phyloP scores from a whole-genome alignment of 78 protist genomes.

The Bodo saltans region DNA sequence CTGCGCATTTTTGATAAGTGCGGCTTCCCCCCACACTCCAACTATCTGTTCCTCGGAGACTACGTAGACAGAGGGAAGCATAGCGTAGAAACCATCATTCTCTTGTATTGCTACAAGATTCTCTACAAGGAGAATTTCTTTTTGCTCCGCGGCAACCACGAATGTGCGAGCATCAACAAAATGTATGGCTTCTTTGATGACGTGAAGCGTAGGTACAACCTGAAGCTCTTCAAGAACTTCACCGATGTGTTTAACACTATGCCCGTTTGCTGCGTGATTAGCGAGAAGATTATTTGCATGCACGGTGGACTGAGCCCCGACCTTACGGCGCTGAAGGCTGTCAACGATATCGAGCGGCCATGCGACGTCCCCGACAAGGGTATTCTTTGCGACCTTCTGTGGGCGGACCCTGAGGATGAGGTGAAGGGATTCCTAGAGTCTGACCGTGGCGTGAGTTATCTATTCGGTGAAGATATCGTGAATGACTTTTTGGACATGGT shows the following conservation, averaged over 20 bases:
- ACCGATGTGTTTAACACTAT: constrained; percentile 96
- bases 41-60: constrained; percentile 98
- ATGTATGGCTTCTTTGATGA: constrained; percentile 99
- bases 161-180: constrained; percentile 96
- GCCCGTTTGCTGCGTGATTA: constrained; percentile 96
- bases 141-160: constrained; percentile 99
- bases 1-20: constrained; percentile 96
- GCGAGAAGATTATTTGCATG: constrained; percentile 97
- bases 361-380: constrained; percentile 98
- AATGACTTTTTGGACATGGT: constrained; percentile 75
- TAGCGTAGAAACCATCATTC: constrained; percentile 93
- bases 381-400: constrained; percentile 95
- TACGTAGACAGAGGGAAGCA: constrained; percentile 99
- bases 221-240: constrained; percentile 95
- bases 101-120: constrained; percentile 98
- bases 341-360: constrained; percentile 88
- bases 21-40: constrained; percentile 99
- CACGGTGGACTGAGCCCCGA: constrained; percentile 99
- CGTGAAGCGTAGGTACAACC: constrained; percentile 94
- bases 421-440: constrained; percentile 94
- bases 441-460: constrained; percentile 97
- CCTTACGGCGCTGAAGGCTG: constrained; percentile 85
- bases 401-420: constrained; percentile 96
- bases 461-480: constrained; percentile 95
- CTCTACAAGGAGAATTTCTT: constrained; percentile 99